phyloP scores from a whole-genome alignment of 805 yeast species.

The Kodamaea fukazawae region DNA sequence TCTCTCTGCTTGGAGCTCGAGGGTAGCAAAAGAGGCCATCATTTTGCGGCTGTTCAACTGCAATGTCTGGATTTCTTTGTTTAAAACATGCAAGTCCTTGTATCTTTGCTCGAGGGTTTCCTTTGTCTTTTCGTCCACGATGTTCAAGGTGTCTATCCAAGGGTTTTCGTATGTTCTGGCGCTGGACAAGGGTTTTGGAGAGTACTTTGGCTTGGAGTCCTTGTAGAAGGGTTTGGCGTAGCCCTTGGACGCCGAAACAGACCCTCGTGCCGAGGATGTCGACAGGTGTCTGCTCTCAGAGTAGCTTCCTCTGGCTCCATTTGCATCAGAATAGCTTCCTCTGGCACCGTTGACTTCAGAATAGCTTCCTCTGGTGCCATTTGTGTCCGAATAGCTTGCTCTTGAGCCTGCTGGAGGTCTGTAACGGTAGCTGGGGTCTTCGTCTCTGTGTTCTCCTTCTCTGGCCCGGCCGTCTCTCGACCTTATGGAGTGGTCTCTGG shows the following conservation, averaged over 20 bases:
- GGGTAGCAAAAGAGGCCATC: constrained; percentile 14
- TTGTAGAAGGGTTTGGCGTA: constrained; percentile 1
- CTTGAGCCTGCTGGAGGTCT: not conserved
- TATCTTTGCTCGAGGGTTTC: constrained; percentile 25
- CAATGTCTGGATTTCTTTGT: constrained; percentile 24
- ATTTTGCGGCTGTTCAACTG: constrained; percentile 24
- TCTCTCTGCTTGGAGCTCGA: constrained; percentile 25
- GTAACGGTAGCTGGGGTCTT: not conserved
- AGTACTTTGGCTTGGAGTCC: not conserved
- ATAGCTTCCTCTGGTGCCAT: not conserved
- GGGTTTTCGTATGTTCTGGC: constrained; percentile 21
- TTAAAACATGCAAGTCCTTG: constrained; percentile 23
- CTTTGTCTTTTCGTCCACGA: constrained; percentile 26
- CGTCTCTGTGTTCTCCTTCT: not conserved
- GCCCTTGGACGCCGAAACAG: not conserved
- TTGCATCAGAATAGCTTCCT: constrained; percentile 1
- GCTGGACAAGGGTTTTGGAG: not conserved
- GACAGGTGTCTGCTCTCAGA: not conserved
- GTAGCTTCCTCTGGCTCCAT: not conserved
- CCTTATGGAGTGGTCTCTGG: not conserved
- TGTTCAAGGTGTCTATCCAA: constrained; percentile 31
- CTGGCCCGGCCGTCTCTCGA: not conserved
- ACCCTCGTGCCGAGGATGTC: too few relatives aligned
- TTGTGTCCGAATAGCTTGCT: too few relatives aligned
- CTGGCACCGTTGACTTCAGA: not conserved